Evolutionary conservation across 2,329 filamentous ascomycete genomes (phyloP).

Genomic region (Fusarium kyushuense): DNA sequence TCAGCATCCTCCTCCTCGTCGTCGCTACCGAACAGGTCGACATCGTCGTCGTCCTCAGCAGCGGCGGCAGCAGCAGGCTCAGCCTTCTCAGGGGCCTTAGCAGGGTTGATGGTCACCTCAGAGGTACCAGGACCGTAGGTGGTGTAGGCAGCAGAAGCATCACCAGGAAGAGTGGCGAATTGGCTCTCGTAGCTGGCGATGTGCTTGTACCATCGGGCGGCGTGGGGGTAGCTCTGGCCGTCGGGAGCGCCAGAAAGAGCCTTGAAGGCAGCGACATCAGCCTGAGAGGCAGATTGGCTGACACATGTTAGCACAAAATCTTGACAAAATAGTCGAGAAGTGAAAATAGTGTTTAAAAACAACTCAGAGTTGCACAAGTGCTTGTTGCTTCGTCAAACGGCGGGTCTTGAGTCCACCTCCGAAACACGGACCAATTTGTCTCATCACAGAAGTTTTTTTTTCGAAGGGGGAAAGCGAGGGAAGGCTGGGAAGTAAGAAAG

Average conservation of each 20-base stretch:
- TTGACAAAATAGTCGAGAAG: neutral
- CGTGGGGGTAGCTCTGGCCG: constrained; percentile 89
- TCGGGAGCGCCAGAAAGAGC: constrained; percentile 81
- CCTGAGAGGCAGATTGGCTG: constrained; percentile 81
- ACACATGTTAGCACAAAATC: constrained; percentile 37
- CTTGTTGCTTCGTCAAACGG: constrained; percentile 81
- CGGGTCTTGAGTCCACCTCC: constrained; percentile 93
- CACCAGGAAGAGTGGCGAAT: constrained; percentile 90
- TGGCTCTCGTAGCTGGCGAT: constrained; percentile 92
- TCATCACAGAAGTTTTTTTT: constrained; percentile 68
- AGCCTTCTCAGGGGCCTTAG: constrained; percentile 70
- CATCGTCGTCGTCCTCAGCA: constrained; percentile 74
- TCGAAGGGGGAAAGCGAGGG: neutral
- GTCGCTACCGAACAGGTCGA: constrained; percentile 93
- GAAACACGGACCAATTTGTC: constrained; percentile 95
- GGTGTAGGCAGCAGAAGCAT: constrained; percentile 88
- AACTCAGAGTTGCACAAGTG: constrained; percentile 81
- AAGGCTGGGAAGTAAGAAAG: neutral
- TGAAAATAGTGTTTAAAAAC: constrained; percentile 33
- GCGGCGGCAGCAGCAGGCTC: constrained; percentile 24
- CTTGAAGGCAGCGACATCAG: constrained; percentile 97
- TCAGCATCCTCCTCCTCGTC: constrained; percentile 95
- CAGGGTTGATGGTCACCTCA: constrained; percentile 84
- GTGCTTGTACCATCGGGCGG: constrained; percentile 99
- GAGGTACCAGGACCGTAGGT: constrained; percentile 88